phyloP scores from a whole-genome alignment of 2,329 filamentous ascomycete species.

The Cordyceps pruinosa region DNA sequence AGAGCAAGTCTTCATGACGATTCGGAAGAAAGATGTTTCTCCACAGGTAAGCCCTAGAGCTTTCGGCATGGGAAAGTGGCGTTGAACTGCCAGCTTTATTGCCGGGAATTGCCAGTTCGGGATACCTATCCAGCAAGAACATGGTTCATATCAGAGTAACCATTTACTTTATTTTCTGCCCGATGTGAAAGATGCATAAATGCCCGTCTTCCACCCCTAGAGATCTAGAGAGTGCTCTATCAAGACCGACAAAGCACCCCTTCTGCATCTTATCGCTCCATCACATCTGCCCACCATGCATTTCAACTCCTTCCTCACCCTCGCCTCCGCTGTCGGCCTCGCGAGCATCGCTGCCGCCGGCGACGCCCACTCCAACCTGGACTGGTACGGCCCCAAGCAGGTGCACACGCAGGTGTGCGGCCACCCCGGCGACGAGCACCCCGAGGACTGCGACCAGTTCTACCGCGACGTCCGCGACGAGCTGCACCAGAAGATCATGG shows the following conservation, averaged over 20 bases:
- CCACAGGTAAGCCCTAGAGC: conserved; percentile 11
- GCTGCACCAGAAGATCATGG: conserved; percentile 13
- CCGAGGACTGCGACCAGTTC: conserved; percentile 12
- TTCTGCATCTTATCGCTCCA: no score
- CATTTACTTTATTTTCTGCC: not conserved
- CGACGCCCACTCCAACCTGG: conserved; percentile 13
- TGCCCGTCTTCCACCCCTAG: no score
- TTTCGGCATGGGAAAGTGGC: not conserved
- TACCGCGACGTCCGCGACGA: conserved; percentile 11
- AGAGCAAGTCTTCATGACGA: not conserved
- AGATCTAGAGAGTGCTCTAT: not conserved
- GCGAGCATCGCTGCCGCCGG: conserved; percentile 1
- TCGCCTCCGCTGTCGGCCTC: conserved; percentile 1
- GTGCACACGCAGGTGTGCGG: conserved; percentile 13
- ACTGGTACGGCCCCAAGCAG: conserved; percentile 12
- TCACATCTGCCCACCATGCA: not conserved
- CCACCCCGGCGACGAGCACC: conserved; percentile 11
- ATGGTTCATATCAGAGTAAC: not conserved
- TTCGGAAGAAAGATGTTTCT: not conserved
- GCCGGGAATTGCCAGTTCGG: not conserved
- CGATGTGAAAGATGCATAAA: not conserved
- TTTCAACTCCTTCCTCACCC: not conserved
- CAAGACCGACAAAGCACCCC: not conserved
- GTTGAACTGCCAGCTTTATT: not conserved
- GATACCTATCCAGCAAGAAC: not conserved